Conservation (phyloP, 2,329 filamentous ascomycete species). For the Geoglossum cookeanum region DNA sequence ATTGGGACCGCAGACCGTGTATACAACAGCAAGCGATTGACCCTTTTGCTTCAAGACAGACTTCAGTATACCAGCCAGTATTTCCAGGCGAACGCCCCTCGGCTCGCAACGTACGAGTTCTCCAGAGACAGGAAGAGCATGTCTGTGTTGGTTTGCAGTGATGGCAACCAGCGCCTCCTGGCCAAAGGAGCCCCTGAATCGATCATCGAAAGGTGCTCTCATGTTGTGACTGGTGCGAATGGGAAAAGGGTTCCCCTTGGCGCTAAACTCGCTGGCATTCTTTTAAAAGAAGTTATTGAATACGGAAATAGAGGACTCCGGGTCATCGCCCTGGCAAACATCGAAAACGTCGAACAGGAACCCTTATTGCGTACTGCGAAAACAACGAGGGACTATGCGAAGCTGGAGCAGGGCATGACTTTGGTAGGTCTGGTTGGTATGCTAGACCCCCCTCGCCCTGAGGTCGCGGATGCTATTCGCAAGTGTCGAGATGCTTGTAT, state of each 20-base stretch:
- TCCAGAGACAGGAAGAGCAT: slow-evolving; percentile 97
- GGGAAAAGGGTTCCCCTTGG: slow-evolving; percentile 60
- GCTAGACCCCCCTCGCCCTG: slow-evolving; percentile 87
- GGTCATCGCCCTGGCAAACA: slow-evolving; percentile 77
- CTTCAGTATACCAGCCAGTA: slow-evolving; percentile 67
- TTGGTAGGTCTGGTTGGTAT: slow-evolving; percentile 86
- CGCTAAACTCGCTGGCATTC: slow-evolving; percentile 45
- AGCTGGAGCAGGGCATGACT: slow-evolving; percentile 87
- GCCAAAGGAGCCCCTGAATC: slow-evolving; percentile 96
- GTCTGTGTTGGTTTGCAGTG: slow-evolving; percentile 73
- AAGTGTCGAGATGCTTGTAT: slow-evolving; percentile 90
- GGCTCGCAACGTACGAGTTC: slow-evolving; percentile 84
- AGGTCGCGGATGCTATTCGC: slow-evolving; percentile 68
- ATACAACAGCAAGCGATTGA: slow-evolving; percentile 32
- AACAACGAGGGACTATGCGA: slow-evolving; percentile 62
- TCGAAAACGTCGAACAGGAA: slow-evolving; percentile 55
- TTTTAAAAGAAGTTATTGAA: slow-evolving; percentile 64
- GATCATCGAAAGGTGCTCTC: slow-evolving; percentile 78
- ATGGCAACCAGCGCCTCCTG: slow-evolving; percentile 56
- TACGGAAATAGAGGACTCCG: slow-evolving; percentile 88
- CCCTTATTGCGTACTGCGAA: slow-evolving; percentile 56
- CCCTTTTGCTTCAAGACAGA: slow-evolving; percentile 34
- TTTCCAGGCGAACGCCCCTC: slow-evolving; percentile 59
- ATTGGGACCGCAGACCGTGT: slow-evolving; percentile 59
- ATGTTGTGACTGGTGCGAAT: slow-evolving; percentile 56